A percentile compares a stretch with the other conserved stretches of the same genome.
Evolutionary conservation across 2,329 filamentous ascomycete genomes (phyloP).

Genomic region (Penicillium sp.): DNA sequence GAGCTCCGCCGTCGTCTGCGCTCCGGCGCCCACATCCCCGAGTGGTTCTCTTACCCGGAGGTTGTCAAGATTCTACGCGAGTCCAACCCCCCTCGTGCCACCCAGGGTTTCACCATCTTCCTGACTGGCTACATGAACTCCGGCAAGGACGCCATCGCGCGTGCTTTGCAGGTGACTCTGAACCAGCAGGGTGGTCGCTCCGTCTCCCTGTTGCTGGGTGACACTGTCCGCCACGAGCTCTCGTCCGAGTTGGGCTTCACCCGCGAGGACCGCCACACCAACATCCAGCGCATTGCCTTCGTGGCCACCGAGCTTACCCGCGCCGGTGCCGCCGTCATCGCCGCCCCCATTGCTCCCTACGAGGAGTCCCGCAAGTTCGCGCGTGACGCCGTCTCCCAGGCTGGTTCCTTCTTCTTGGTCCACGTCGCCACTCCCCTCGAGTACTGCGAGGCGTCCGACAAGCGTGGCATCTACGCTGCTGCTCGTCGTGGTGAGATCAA

Average conservation of each 20-base stretch:
- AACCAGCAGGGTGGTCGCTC: constrained; percentile 97
- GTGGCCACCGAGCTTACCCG: constrained; percentile 93
- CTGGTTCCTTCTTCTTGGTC: constrained; percentile 90
- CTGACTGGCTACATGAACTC: constrained; percentile 95
- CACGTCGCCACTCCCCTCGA: constrained; percentile 93
- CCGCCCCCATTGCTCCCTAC: constrained; percentile 92
- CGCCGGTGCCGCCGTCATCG: constrained; percentile 90
- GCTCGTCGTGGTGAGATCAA: constrained; percentile 89
- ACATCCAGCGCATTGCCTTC: constrained; percentile 94
- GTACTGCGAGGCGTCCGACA: constrained; percentile 92
- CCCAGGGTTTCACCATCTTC: constrained; percentile 98
- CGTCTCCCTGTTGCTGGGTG: constrained; percentile 89
- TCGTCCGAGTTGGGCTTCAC: constrained; percentile 95
- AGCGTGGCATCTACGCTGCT: constrained; percentile 80
- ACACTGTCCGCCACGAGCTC: constrained; percentile 90
- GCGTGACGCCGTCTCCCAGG: constrained; percentile 74
- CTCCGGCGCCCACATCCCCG: constrained; percentile 90
- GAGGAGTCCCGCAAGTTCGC: constrained; percentile 74
- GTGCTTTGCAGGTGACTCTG: constrained; percentile 91
- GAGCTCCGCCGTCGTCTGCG: constrained; percentile 90
- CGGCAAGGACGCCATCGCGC: constrained; percentile 94
- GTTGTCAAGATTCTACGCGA: constrained; percentile 95
- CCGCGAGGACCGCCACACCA: constrained; percentile 85
- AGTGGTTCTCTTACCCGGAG: constrained; percentile 99
- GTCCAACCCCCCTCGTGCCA: constrained; percentile 85